Base-by-base conservation (phyloP, 208 protist species). In the Endotrypanum monterogeii region DNA sequence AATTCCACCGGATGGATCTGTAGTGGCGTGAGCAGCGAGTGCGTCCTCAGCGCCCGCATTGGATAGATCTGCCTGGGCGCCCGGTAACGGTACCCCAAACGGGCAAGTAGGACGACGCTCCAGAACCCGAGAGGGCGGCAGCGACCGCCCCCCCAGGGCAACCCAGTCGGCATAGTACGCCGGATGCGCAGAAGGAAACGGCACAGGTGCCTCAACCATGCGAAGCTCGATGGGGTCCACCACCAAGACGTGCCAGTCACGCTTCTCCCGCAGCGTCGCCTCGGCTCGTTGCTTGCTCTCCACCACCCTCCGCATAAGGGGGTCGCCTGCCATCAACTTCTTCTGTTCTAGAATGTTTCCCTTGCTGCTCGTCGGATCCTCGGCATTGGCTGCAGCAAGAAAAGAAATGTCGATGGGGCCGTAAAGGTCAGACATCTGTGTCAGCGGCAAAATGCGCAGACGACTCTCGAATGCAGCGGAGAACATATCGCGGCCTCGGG, bases 391-490 rank as follows among this genome's bases (percentile, higher is more conserved):
- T 56, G 76, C 67, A 37, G 72, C 71, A 48, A 77, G 51, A 32
- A 72, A 55, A 1, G 80, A 78, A 30, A 48, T 62, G 37, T 83
- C 73, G 12, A 83, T 74, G 35, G 79, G 79, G 8, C 55, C 68
- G 69, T 83, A 83, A 16, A 78, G 68, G 63, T 83, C 73, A 7
- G 73, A 72, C 68, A 78, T 76, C 61, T 71, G 54, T 28, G 62
- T 73, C 65, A 84, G 66, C 37, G 74, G 80, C 11, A 79, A 56
- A 18, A 84, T 73, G 37, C 80, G 74, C 69, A 84, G 63, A 25
- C 90, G 88, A n/a, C 81, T 89, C 62, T 94, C 90, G 67, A 96
- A 96, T 28, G 85, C 83, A 4, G 89, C 67, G 3, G 92, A 95
- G 23, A 93, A 74, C 0, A 71, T 82, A 69, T 96, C 92, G 46